Evolutionary conservation across 805 yeast genomes (phyloP).

Genomic region (Kuraishia cidri): DNA sequence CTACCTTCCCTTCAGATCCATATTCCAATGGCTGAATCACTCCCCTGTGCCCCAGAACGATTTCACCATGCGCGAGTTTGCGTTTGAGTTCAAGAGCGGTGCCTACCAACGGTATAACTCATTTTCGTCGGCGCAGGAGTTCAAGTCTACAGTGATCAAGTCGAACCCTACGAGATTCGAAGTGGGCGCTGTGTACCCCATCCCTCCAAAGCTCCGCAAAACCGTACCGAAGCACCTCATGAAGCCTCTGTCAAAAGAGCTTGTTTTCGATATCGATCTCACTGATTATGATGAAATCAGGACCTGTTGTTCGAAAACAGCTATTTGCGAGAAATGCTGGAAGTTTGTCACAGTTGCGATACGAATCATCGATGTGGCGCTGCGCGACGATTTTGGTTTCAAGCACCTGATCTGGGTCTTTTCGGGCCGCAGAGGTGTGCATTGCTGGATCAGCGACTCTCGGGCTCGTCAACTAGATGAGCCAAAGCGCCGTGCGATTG

Average conservation of each 20-base stretch:
- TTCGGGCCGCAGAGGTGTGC: constrained; percentile 98
- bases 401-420: constrained; percentile 86
- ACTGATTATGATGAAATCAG: constrained; percentile 93
- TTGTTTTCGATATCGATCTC: constrained; percentile 94
- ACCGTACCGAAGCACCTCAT: constrained; percentile 65
- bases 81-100: constrained; percentile 81
- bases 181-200: constrained; percentile 85
- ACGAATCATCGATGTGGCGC: constrained; percentile 58
- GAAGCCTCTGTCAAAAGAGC: constrained; percentile 77
- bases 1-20: constrained; percentile 64
- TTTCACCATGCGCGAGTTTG: constrained; percentile 87
- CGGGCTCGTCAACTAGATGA: constrained; percentile 75
- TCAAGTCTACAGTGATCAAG: constrained; percentile 64
- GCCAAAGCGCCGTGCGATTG: constrained; percentile 62
- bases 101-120: constrained; percentile 89
- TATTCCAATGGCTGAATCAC: constrained; percentile 89
- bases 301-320: constrained; percentile 86
- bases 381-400: constrained; percentile 86
- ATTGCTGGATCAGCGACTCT: constrained; percentile 93
- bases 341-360: constrained; percentile 81
- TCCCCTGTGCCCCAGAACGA: constrained; percentile 67
- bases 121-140: constrained; percentile 55
- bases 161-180: constrained; percentile 88
- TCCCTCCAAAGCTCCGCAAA: constrained; percentile 82
- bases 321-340: constrained; percentile 89